These are phyloP conservation scores for Diplodia mutila DNA, from an alignment of 2,329 filamentous ascomycete genomes.

Conservation along the genomic window DNA sequence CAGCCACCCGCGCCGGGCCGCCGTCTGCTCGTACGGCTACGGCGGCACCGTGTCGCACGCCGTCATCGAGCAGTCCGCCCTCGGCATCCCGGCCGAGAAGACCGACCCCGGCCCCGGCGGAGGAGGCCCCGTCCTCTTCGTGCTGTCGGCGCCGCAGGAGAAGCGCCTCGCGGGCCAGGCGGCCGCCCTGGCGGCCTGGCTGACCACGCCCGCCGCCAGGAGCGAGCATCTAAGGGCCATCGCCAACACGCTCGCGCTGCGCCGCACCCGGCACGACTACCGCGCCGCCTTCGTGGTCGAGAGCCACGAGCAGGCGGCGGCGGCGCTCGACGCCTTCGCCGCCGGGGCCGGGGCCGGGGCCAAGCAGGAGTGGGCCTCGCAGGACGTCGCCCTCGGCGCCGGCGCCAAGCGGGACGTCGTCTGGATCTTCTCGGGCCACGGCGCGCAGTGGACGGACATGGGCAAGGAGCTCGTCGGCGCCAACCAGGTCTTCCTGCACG, in stretches of 20 bases:
- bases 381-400: slow-evolving; percentile 19
- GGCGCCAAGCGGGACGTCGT: slow-evolving; percentile 32
- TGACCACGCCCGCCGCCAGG: slow-evolving; percentile 16
- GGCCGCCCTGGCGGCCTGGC: slow-evolving; percentile 32
- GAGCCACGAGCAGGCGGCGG: slow-evolving; percentile 31
- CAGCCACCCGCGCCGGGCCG: slow-evolving; percentile 38
- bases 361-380: background rate
- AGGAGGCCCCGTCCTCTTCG: slow-evolving; percentile 27
- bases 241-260: slow-evolving; percentile 35
- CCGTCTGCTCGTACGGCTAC: slow-evolving; percentile 54
- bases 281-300: slow-evolving; percentile 35
- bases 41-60: slow-evolving; percentile 50
- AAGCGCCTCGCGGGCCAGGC: slow-evolving; percentile 36
- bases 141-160: slow-evolving; percentile 40
- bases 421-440: slow-evolving; percentile 51
- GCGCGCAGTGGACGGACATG: slow-evolving; percentile 50
- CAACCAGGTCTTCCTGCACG: slow-evolving; percentile 32
- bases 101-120: no score
- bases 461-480: slow-evolving; percentile 39
- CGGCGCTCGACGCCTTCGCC: slow-evolving; percentile 30
- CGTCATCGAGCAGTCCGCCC: slow-evolving; percentile 41
- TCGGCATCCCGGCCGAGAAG: background rate
- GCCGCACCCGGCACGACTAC: slow-evolving; percentile 39
- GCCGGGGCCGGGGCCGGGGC: slow-evolving; percentile 25
- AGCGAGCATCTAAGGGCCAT: slow-evolving; percentile 31